Evolutionary conservation across 805 yeast species (phyloP).

Genomic region (Saturnispora mendoncae): DNA sequence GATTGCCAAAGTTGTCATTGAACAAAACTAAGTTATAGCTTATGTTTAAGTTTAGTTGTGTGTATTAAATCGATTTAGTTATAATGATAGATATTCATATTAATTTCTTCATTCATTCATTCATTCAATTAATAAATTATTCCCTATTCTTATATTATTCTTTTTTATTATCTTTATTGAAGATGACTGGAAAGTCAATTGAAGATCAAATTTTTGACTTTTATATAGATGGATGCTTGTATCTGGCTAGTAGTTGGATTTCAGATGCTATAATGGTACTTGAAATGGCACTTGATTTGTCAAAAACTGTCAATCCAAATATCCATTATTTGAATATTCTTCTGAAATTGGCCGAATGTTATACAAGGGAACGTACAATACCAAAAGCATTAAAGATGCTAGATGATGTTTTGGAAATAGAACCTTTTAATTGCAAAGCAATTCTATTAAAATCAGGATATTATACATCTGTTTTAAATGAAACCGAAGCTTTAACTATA

Average conservation of each 20-base stretch:
- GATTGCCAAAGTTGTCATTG: constrained; percentile 41
- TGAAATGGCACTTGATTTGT: constrained; percentile 2
- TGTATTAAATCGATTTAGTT: neutral
- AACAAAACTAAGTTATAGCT: constrained; percentile 13
- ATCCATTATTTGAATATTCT: constrained; percentile 3
- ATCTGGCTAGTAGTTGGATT: constrained; percentile 8
- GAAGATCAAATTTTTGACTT: constrained; percentile 6
- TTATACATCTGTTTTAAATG: constrained; percentile 8
- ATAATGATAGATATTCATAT: neutral
- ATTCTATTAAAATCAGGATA: constrained; percentile 5
- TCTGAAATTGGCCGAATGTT: constrained; percentile 6
- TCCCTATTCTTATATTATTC: neutral
- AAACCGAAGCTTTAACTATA: constrained; percentile 10
- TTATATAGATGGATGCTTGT: constrained; percentile 6
- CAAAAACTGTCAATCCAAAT: constrained; percentile 1
- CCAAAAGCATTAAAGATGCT: neutral
- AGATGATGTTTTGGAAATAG: constrained; percentile 4
- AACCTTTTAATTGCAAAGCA: constrained; percentile 7
- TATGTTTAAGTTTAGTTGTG: neutral
- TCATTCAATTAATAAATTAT: neutral
- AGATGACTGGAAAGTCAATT: neutral
- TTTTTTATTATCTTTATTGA: neutral
- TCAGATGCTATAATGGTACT: constrained; percentile 7
- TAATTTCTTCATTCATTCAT: too few species aligned
- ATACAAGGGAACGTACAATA: neutral